Base-by-base conservation (phyloP, 441 rosid genomes). In the Jatropha multifida region DNA sequence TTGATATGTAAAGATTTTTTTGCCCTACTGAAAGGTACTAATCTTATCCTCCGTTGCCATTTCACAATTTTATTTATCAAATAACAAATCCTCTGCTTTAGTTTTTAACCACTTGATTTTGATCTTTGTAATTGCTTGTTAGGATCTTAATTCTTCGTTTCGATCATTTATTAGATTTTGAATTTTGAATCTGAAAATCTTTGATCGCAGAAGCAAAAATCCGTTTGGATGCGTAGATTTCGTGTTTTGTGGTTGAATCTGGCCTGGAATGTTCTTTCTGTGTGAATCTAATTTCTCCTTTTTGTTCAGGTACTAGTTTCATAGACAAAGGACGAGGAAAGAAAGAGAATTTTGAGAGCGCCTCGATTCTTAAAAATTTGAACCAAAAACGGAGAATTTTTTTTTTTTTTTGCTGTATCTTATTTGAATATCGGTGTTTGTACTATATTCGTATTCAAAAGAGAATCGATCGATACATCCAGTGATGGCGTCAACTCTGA, bases 401-500 rank as follows among this genome's bases (percentile, higher is more conserved):
- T 6, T 44, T 44, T 44, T 11, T 44, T 48, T 48, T 48, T 48
- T 11, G 10, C 14, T 18, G 4, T 38, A 56, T 13, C 32, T 15
- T n/a, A 38, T 56, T n/a, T 27, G 58, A 54, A 68, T 26, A 23
- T 68, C 46, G 40, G 56, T 20, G 52, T 37, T n/a, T 32, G 23
- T 68, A 17, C 23, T n/a, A 37, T 27, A 48, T 62, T 64, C 59
- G 68, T 37, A 73, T 51, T 51, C 55, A 23, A 51, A 55, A 18
- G 20, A 74, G 71, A 72, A 81, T 67, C 78, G 42, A 49, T 81
- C 78, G 0, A 26, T 68, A 52, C 6, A 32, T 65, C 41, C 7
- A 13, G 40, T 12, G 52, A 86, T 88, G 83, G 71, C 79, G 75
- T 81, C 88, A 37, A 77, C 89, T 40, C 75, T 83, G 77, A 71